phyloP scores from a whole-genome alignment of 192 early-diverging fungal genomes.

The Podila minutissima region DNA sequence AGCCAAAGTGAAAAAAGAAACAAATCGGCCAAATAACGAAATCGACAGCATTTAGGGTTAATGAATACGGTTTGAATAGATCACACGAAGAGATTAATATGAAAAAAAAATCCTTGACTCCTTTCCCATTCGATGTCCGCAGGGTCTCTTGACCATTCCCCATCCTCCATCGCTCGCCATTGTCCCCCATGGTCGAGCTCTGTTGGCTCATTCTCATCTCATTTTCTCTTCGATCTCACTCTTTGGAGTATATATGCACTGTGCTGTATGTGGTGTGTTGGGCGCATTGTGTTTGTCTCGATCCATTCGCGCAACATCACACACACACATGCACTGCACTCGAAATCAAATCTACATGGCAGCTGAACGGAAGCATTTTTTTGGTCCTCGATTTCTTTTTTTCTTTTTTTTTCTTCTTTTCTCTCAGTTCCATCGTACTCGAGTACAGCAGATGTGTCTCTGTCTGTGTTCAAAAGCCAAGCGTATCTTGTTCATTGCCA shows the following conservation, averaged over 20 bases:
- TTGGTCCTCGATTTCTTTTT: no score
- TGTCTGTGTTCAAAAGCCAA: not conserved
- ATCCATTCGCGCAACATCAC: no score
- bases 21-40: not conserved
- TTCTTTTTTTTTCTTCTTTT: not conserved
- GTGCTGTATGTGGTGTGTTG: no score
- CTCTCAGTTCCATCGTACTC: not conserved
- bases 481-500: not conserved
- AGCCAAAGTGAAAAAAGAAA: not conserved
- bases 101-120: conserved; percentile 3
- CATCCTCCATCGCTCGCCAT: not conserved
- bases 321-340: no score
- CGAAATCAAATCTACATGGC: no score
- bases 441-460: not conserved
- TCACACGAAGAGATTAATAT: not conserved
- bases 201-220: not conserved
- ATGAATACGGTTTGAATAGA: not conserved
- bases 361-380: no score
- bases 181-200: not conserved
- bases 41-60: not conserved
- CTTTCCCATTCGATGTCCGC: conserved; percentile 5
- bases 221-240: no score
- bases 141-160: not conserved
- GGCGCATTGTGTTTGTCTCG: no score
- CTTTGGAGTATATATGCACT: no score